Evolutionary conservation across 2,329 filamentous ascomycete genomes (phyloP).

Genomic region (Ceratocystis lukuohia): DNA sequence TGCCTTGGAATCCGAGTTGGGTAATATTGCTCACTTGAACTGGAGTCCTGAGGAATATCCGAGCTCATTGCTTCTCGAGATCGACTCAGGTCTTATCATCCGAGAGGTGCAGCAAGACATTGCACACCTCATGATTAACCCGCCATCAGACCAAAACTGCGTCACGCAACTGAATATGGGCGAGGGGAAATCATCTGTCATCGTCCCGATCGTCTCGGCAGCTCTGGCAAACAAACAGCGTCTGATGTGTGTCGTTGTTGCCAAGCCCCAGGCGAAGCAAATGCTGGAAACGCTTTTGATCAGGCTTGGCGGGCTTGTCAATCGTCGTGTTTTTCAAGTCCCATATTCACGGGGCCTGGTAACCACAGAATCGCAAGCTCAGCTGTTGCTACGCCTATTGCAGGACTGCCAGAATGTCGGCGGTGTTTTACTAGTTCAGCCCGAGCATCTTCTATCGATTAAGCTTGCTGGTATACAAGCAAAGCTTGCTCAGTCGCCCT

Average conservation of each 20-base stretch:
- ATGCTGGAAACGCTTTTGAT: constrained; percentile 43
- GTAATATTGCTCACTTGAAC: constrained; percentile 40
- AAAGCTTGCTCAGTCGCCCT: constrained; percentile 18
- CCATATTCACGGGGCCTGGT: constrained; percentile 41
- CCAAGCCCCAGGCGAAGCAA: constrained; percentile 47
- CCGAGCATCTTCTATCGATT: constrained; percentile 51
- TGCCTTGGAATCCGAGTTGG: constrained; percentile 31
- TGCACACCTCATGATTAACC: constrained; percentile 40
- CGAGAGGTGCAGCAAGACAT: constrained; percentile 46
- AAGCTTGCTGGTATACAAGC: constrained; percentile 46
- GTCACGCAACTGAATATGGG: constrained; percentile 61
- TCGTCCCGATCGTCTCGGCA: constrained; percentile 49
- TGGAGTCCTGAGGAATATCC: constrained; percentile 42
- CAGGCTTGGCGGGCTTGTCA: constrained; percentile 42
- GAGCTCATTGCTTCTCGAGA: constrained; percentile 50
- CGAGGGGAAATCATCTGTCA: constrained; percentile 55
- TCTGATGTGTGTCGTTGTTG: constrained; percentile 46
- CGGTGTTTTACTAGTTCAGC: constrained; percentile 47
- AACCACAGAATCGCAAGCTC: constrained; percentile 22
- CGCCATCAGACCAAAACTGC: constrained; percentile 30
- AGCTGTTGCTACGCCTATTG: constrained; percentile 29
- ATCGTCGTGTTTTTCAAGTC: constrained; percentile 41
- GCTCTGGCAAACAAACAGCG: constrained; percentile 36
- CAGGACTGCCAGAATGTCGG: constrained; percentile 35
- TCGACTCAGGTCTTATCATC: constrained; percentile 49